Base-by-base conservation (phyloP, 2,329 filamentous ascomycete species). In the Coniochaeta pulveracea region DNA sequence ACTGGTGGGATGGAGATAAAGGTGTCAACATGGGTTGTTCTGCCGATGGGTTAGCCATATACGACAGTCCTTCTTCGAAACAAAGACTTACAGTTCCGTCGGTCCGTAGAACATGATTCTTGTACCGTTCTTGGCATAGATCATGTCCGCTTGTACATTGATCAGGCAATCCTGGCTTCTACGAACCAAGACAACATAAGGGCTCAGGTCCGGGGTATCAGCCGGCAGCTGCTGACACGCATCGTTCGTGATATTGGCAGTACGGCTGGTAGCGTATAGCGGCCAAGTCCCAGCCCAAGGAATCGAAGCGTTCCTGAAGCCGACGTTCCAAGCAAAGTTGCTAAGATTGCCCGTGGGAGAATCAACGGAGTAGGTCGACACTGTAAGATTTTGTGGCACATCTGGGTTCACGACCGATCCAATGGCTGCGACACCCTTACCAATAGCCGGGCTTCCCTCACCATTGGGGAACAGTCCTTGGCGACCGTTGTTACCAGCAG, bases 131-230 rank as follows among this genome's bases (percentile, higher is more conserved):
- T 33, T 50, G 3, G 54, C 62, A 14, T 60, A 61, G 31, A 47
- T 43, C 10, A 51, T 50, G 48, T 35, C 55, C 54, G 19, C 51
- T 49, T 31, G 28, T 11, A 19, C 19, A 5, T 31, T 19, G 10
- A 19, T 19, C 14, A 11, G 17, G 19, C 28, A 31, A 15, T 3
- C 28, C 4, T 17, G 15, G 10, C 28, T 19, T 21, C 19, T 6
- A 5, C 51, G 53, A 22, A 66, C 47, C 3, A 65, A 47, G 5
- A 64, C 60, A 15, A 66, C 45, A 19, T 54, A 49, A 5, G 50
- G 41, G 4, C 54, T 52, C 10, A 68, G 49, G 40, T 63, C 55
- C 3, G 60, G 55, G 1, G 55, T 57, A 26, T 51, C 43, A 10
- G 52, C 49, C 1, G 60, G 55, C 7, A 62, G 47, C 4, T 55